Conservation (phyloP, 176 grass and related monocot species). For the Oryza brachyantha region DNA sequence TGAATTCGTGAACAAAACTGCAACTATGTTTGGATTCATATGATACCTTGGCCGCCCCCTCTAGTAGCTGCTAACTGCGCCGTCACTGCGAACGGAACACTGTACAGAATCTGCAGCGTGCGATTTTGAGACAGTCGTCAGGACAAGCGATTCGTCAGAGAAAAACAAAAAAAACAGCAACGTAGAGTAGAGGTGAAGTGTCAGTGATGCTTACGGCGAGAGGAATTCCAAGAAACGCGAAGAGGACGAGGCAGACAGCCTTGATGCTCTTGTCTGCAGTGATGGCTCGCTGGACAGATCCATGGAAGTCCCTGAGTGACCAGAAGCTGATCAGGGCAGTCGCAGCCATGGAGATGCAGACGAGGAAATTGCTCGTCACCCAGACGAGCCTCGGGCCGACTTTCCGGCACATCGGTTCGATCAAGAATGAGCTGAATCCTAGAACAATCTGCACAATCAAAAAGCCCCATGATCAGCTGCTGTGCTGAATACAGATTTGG, state of each 20-base stretch:
- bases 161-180: neutral
- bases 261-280: conserved; percentile 47
- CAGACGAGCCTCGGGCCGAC: conserved; percentile 56
- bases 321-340: conserved; percentile 67
- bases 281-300: conserved; percentile 53
- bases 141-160: neutral
- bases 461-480: neutral
- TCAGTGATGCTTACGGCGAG: conserved; percentile 57
- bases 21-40: neutral
- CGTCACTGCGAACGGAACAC: conserved; percentile 81
- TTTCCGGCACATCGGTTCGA: conserved; percentile 75
- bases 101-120: conserved; percentile 63
- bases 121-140: neutral
- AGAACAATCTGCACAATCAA: conserved; percentile 50
- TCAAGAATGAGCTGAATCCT: conserved; percentile 66
- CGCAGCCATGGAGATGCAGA: conserved; percentile 62
- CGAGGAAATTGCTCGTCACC: conserved; percentile 65
- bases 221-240: conserved; percentile 70
- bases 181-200: neutral
- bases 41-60: conserved; percentile 89
- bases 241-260: conserved; percentile 51
- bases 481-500: neutral
- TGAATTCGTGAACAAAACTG: neutral
- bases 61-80: conserved; percentile 50
- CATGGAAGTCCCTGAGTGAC: conserved; percentile 57